These are phyloP conservation scores for Phytophthora pinifolia DNA, from an alignment of 352 stramenopile genomes.

Conservation along the genomic window DNA sequence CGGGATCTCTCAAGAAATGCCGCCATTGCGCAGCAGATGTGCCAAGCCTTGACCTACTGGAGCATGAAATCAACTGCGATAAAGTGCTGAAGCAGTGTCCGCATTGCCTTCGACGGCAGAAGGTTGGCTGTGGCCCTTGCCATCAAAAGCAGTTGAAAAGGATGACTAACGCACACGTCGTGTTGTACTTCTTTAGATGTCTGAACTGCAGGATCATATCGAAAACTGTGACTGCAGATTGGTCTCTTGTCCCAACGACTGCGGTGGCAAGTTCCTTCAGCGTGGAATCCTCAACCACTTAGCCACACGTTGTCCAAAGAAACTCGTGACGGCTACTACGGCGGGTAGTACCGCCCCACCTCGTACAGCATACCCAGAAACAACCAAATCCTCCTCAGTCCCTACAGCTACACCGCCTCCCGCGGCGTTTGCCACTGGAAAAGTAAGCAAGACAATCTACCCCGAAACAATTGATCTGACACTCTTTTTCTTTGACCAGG, in stretches of 20 bases:
- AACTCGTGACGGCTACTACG: constrained; percentile 2
- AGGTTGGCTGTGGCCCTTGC: constrained; percentile 37
- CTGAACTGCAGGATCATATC: constrained; percentile 79
- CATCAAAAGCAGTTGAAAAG: no score
- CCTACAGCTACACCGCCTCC: not conserved
- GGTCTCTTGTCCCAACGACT: constrained; percentile 74
- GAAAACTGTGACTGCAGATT: constrained; percentile 81
- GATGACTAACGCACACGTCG: not conserved
- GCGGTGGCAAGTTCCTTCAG: constrained; percentile 79
- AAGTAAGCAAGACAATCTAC: constrained; percentile 13
- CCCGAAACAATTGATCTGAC: not conserved
- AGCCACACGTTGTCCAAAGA: constrained; percentile 67
- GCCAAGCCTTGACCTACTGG: constrained; percentile 42
- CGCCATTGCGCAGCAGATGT: constrained; percentile 62
- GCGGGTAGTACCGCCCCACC: constrained; percentile 2
- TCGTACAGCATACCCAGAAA: constrained; percentile 2
- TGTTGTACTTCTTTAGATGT: constrained; percentile 35
- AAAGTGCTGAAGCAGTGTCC: constrained; percentile 85
- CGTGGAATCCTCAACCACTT: constrained; percentile 75
- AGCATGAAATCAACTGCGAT: constrained; percentile 78
- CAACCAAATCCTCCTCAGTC: constrained; percentile 15
- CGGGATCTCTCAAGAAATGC: constrained; percentile 54
- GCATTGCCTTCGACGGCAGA: constrained; percentile 77
- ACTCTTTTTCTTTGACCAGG: constrained; percentile 17
- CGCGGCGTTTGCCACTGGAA: constrained; percentile 5